Evolutionary conservation across 441 rosid genomes (phyloP).

Genomic region (Pelargonium hybrid): DNA sequence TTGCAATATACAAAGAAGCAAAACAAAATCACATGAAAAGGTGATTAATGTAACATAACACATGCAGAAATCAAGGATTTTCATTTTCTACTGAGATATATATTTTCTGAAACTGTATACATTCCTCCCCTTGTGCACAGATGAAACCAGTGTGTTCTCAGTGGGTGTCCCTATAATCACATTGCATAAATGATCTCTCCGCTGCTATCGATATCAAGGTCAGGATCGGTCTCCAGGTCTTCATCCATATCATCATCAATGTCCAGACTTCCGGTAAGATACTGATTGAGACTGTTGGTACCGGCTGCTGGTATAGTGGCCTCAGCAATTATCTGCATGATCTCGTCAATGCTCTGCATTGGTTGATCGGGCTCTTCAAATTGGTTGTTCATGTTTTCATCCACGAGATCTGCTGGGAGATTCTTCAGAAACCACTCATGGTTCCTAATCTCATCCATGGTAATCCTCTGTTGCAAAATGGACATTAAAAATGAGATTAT

Average conservation of each 20-base stretch:
- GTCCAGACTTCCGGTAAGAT: conserved; percentile 65
- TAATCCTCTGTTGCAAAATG: conserved; percentile 57
- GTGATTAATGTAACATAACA: no score
- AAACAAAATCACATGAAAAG: no score
- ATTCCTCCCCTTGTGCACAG: no score
- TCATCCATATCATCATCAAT: conserved; percentile 80
- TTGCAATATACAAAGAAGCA: no score
- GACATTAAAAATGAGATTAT: background rate
- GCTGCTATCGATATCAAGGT: conserved; percentile 88
- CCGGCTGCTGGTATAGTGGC: conserved; percentile 87
- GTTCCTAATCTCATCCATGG: conserved; percentile 68
- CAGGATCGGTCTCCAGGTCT: conserved; percentile 75
- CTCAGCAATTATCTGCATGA: conserved; percentile 90
- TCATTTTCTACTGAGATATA: no score
- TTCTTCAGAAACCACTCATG: conserved; percentile 93
- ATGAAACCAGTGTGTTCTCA: no score
- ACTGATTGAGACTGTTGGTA: conserved; percentile 47
- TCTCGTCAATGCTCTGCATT: conserved; percentile 68
- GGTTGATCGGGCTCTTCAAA: conserved; percentile 86
- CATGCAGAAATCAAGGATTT: no score
- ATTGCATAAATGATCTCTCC: conserved; percentile 92
- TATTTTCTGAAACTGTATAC: no score
- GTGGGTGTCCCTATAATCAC: conserved; percentile 6
- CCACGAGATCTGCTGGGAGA: conserved; percentile 76
- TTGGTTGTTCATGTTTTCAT: conserved; percentile 43